Evolutionary conservation across 2,329 filamentous ascomycete genomes (phyloP).

Genomic region (Trichoderma semiorbis): DNA sequence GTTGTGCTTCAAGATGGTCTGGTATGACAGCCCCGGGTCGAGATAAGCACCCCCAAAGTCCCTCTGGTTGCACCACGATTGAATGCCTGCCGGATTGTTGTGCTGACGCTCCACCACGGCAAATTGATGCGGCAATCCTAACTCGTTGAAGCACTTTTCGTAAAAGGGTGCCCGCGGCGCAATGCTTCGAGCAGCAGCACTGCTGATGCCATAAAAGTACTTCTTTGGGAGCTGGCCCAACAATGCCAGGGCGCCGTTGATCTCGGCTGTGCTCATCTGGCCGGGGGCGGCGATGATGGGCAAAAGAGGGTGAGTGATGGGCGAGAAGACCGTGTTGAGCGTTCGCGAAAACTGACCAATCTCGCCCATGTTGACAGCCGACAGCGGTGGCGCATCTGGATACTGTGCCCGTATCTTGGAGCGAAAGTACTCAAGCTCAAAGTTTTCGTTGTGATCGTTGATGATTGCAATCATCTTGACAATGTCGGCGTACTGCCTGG

Average conservation of each 20-base stretch:
- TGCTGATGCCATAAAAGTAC: constrained; percentile 76
- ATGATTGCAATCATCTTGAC: constrained; percentile 90
- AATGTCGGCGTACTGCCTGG: constrained; percentile 73
- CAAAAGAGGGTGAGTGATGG: constrained; percentile 80
- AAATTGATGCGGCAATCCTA: constrained; percentile 82
- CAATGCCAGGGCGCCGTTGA: constrained; percentile 73
- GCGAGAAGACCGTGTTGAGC: constrained; percentile 81
- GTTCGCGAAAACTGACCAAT: constrained; percentile 81
- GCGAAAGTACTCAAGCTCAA: constrained; percentile 85
- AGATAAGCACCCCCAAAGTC: constrained; percentile 81
- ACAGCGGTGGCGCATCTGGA: constrained; percentile 68
- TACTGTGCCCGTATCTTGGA: constrained; percentile 69
- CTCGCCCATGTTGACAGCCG: constrained; percentile 83
- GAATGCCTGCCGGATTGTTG: constrained; percentile 62
- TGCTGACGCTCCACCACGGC: constrained; percentile 68
- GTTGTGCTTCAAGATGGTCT: constrained; percentile 56
- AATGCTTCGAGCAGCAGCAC: constrained; percentile 56
- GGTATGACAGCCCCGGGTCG: constrained; percentile 64
- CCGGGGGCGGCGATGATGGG: constrained; percentile 83
- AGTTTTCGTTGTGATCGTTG: constrained; percentile 78
- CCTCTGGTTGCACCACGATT: constrained; percentile 67
- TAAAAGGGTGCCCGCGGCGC: constrained; percentile 80
- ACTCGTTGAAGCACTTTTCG: constrained; percentile 76
- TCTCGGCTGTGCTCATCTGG: constrained; percentile 80
- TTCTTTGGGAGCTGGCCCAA: constrained; percentile 78